These are phyloP conservation scores for Gelatoporia subvermispora DNA, from an alignment of 768 basidiomycete genomes.

Conservation along the genomic window DNA sequence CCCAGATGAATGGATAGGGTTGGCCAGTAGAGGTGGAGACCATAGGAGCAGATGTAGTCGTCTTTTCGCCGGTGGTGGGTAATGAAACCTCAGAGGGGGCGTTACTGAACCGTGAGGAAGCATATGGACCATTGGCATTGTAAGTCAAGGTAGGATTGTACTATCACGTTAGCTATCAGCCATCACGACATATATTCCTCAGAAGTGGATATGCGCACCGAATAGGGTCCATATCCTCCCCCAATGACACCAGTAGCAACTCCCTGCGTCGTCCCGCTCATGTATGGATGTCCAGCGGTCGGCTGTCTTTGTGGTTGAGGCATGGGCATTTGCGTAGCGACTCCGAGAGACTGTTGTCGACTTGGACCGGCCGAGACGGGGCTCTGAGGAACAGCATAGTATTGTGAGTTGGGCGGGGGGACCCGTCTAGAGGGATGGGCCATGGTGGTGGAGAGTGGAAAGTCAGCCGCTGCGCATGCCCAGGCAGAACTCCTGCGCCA, in stretches of 20 bases:
- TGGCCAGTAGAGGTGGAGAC: conserved; percentile 59
- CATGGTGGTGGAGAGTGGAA: conserved; percentile 19
- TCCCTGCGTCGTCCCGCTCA: conserved; percentile 62
- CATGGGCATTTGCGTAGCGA: conserved; percentile 15
- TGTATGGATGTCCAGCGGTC: conserved; percentile 19
- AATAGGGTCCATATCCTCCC: conserved; percentile 80
- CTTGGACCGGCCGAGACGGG: conserved; percentile 28
- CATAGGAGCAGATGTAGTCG: conserved; percentile 21
- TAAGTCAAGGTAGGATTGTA: conserved; percentile 52
- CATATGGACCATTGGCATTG: conserved; percentile 39
- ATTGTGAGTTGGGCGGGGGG: conserved; percentile 45
- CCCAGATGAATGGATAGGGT: conserved; percentile 65
- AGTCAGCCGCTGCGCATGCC: no score
- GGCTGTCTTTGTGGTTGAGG: conserved; percentile 8
- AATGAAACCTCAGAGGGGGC: conserved; percentile 43
- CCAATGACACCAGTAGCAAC: conserved; percentile 81
- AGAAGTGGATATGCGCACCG: conserved; percentile 37
- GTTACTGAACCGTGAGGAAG: conserved; percentile 52
- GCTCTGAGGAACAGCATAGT: conserved; percentile 65
- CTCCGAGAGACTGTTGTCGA: conserved; percentile 18
- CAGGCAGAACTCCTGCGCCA: no score
- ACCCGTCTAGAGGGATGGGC: conserved; percentile 33
- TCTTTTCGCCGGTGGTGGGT: conserved; percentile 32
- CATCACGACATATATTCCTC: neutral
- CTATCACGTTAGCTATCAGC: conserved; percentile 27